These are phyloP conservation scores for Mycena maculata DNA, from an alignment of 768 basidiomycete genomes.

Conservation along the genomic window DNA sequence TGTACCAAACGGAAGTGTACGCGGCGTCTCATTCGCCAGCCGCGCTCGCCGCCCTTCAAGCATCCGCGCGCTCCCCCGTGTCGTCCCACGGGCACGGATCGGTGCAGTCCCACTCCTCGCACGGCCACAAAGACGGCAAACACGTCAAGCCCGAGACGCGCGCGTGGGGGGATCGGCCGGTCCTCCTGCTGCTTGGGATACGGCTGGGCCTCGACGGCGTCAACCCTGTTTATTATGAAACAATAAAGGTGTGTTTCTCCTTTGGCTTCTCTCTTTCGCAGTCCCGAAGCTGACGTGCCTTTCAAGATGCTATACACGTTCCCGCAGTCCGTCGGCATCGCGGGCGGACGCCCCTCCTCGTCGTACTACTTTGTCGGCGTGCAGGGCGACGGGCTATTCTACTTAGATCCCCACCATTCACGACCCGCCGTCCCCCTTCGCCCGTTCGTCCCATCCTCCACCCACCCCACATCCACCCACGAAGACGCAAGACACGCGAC, in stretches of 20 bases:
- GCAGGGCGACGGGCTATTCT: too few species aligned
- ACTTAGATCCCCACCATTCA: too few species aligned
- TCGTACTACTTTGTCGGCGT: too few species aligned
- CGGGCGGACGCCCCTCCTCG: too few species aligned
- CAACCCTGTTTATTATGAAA: constrained; percentile 61
- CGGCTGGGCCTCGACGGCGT: constrained; percentile 92
- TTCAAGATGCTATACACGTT: constrained; percentile 87
- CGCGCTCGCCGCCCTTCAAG: constrained; percentile 34
- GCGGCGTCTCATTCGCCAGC: constrained; percentile 68
- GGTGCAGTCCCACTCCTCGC: too few species aligned
- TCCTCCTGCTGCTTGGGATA: constrained; percentile 87
- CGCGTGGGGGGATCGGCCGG: constrained; percentile 84
- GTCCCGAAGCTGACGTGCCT: background rate
- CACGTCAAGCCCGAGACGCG: constrained; percentile 38
- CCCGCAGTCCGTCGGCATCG: constrained; percentile 94
- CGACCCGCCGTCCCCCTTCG: constrained; percentile 92
- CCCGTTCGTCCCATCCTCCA: constrained; percentile 40
- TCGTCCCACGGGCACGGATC: background rate
- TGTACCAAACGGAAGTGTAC: constrained; percentile 89
- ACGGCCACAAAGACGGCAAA: constrained; percentile 38
- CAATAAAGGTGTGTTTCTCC: constrained; percentile 56
- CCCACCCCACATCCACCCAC: too few species aligned
- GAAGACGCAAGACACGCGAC: too few species aligned
- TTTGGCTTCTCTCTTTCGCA: background rate
- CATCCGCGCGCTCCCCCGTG: background rate